Base-by-base conservation (phyloP, 768 basidiomycete genomes). In the Crassisporium funariophilum region DNA sequence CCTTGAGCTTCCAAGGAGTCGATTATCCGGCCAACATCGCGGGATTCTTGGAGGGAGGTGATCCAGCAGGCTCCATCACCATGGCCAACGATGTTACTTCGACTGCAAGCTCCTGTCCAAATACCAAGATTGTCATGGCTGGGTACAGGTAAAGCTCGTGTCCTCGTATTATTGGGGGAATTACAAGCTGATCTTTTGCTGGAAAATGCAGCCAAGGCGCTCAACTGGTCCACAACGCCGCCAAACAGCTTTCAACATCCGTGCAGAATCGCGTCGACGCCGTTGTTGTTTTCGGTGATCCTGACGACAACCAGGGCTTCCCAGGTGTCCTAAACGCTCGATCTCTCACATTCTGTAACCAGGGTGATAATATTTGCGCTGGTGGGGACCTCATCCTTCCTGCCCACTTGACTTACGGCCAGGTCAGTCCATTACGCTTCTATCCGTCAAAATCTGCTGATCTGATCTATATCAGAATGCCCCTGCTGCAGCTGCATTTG, bases 11-110 rank as follows among this genome's bases (percentile, higher is more conserved):
- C 44, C 52, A 58, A 8, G 71, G 71, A 11, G 65, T 74, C 16
- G 42, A 65, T 40, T 74, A 74, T 27, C 53, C 71, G 0, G 71
- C 72, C 1, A 55, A 44, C 19, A 52, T 71, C 17, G 57, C 55
- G 13, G 70, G 72, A 3, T 74, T 70, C 56, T 47, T 71, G 20
- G 64, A 59, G 22, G 71, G 72, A 1, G 72, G 72, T 19, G 66
- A 71, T 44, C 61, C 54, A 0, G 50, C 53, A 4, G 71, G 69
- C 13, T 64, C 68, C 0, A 49, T 53, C 15, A 70, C 64, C 15
- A 71, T 72, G 70, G 69, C 67, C 2, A 52, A 50, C 22, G 59
- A 65, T 29, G 64, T 68, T 10, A 59, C 49, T n/a, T 47, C 59
- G 1, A 53, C 46, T 16, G 64, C 65, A 2, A 63, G 37, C 19